Percentiles rank a stretch among this genome's conserved stretches.
Evolutionary conservation across 345 rosid genomes (phyloP).

Genomic region (Gossypium longicalyx): DNA sequence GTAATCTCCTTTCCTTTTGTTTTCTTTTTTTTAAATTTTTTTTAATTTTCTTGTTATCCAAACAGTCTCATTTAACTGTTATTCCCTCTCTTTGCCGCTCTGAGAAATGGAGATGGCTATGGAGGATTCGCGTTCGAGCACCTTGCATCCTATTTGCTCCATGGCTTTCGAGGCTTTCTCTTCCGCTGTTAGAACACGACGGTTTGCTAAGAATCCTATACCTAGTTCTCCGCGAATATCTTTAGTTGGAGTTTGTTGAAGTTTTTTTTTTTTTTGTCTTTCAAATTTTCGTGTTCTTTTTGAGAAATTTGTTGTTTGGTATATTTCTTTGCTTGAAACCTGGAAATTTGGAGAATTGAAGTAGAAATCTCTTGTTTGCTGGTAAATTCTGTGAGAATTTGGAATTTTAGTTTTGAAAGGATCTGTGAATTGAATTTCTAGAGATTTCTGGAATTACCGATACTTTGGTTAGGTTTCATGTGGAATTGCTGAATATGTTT

Average conservation of each 20-base stretch:
- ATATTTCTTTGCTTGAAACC: neutral
- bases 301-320: neutral
- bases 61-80: slow-evolving; percentile 4
- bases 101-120: neutral
- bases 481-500: too few species aligned
- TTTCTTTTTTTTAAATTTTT: neutral
- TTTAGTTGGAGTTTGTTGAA: neutral
- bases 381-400: neutral
- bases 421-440: neutral
- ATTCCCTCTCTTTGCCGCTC: neutral
- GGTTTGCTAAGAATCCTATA: slow-evolving; percentile 5
- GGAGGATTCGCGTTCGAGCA: slow-evolving; percentile 3
- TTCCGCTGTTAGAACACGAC: slow-evolving; percentile 2
- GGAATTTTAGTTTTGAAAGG: neutral
- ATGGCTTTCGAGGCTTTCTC: slow-evolving; percentile 5
- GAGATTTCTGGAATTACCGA: neutral
- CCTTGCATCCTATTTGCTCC: neutral
- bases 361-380: neutral
- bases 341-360: neutral
- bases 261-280: neutral
- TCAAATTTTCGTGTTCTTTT: neutral
- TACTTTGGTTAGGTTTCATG: neutral
- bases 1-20: neutral
- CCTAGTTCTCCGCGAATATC: slow-evolving; percentile 6
- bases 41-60: slow-evolving; percentile 6